Evolutionary conservation across 768 basidiomycete genomes (phyloP), one percentile per base, ranked within the genome.

Genomic region (Tricholoma furcatifolium): DNA sequence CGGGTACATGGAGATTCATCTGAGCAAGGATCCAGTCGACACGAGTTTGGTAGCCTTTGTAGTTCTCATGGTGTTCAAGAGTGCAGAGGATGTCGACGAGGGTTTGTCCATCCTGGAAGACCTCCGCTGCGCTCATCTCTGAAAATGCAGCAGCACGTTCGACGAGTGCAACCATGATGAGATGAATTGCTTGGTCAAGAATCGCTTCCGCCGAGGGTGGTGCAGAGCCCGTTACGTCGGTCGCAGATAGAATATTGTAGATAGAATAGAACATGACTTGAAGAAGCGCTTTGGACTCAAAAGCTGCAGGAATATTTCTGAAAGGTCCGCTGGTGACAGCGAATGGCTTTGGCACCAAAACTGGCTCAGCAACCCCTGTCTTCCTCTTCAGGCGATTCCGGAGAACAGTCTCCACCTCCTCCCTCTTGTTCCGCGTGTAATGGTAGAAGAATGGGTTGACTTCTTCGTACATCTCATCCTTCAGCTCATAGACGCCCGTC

Each of bases 391-490:
- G 60, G 40, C 91, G 77, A 43, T 76, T 79, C 54, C 82, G 78
- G 43, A 95, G 71, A 4, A 89, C 80, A 38, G 76, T 81, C 62
- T 94, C 93, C 21, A 93, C 96, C 65, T 94, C 91, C 61, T 96
- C 92, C 36, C 94, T 81, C 60, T 92, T 87, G 71, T 98, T 98
- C 36, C 95, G 80, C 14, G 91, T 88, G 67, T 97, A 98, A 65
- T 98, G 95, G 64, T 88, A 91, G 74, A 95, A 97, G 72, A 94
- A 97, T 0, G 95, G 94, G 62, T 98, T 90, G 57, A 98, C 88
- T 57, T 97, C 90, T 55, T 85, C 87, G 67, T 83, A 93, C 17
- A 74, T 76, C 60, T 88, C 89, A 42, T 92, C 84, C 65, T 85
- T 88, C 48, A 98, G 81, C 55, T 94, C 87, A 69, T 98, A 98